Conservation (phyloP, 768 basidiomycete species). For the Termitomyces sp. region DNA sequence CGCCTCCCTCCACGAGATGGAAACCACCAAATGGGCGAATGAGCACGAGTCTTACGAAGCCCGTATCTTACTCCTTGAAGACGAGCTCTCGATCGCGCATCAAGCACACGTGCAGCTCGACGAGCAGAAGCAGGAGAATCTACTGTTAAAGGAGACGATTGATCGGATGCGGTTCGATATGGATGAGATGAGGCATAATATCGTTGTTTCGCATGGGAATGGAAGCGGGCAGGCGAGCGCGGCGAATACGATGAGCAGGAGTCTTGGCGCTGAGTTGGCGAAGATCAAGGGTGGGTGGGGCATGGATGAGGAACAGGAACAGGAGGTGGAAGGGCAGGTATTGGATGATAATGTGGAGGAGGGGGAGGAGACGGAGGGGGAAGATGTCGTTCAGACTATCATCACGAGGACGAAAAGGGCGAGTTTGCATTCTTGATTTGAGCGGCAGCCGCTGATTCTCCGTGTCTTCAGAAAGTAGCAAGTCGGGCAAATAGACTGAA, state of each 20-base stretch:
- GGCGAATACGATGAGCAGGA: slow-evolving; percentile 61
- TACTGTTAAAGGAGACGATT: slow-evolving; percentile 92
- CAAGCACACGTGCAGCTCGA: slow-evolving; percentile 73
- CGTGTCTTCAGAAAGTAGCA: slow-evolving; percentile 53
- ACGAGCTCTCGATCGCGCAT: slow-evolving; percentile 65
- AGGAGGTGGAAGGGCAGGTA: slow-evolving; percentile 30
- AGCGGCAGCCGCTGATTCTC: slow-evolving; percentile 4
- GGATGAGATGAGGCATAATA: slow-evolving; percentile 75
- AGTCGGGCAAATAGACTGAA: slow-evolving; percentile 51
- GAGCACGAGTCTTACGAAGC: slow-evolving; percentile 73
- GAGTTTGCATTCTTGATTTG: slow-evolving; percentile 14
- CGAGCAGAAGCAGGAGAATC: slow-evolving; percentile 92
- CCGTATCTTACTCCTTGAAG: slow-evolving; percentile 63
- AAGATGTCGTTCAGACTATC: slow-evolving; percentile 82
- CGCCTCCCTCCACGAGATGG: slow-evolving; percentile 55
- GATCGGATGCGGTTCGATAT: slow-evolving; percentile 92
- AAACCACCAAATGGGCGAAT: slow-evolving; percentile 57
- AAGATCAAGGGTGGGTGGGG: slow-evolving; percentile 49
- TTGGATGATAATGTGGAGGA: slow-evolving; percentile 28
- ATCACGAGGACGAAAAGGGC: slow-evolving; percentile 82
- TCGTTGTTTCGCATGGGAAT: slow-evolving; percentile 29
- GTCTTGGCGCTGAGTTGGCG: slow-evolving; percentile 67
- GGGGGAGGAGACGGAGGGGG: slow-evolving; percentile 57
- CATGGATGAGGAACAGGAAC: slow-evolving; percentile 33
- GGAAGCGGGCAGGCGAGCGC: slow-evolving; percentile 44